Evolutionary conservation across 106 monocot species (phyloP).

Genomic region (Dactylorhiza incarnata): DNA sequence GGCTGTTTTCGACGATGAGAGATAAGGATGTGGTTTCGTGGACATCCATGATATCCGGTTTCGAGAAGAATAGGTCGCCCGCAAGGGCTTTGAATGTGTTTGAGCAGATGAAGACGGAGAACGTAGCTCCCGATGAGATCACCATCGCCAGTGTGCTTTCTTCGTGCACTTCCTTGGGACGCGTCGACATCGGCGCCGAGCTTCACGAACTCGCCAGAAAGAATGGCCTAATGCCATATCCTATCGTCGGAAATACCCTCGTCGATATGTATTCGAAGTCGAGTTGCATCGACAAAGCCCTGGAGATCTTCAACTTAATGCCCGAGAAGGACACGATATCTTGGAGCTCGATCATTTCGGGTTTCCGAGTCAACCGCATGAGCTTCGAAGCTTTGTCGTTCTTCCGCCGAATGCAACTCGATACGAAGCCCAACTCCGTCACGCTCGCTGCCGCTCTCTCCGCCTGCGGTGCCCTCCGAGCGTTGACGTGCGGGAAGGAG

Average conservation of each 20-base stretch:
- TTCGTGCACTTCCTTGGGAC: slow-evolving; percentile 59
- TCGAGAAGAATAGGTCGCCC: slow-evolving; percentile 58
- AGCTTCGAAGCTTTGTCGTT: slow-evolving; percentile 61
- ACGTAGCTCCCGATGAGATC: slow-evolving; percentile 53
- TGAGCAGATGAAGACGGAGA: slow-evolving; percentile 38
- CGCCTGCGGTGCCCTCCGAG: slow-evolving; percentile 61
- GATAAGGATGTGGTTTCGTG: slow-evolving; percentile 72
- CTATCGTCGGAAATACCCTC: slow-evolving; percentile 53
- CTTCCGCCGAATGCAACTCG: slow-evolving; percentile 59
- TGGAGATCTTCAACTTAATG: slow-evolving; percentile 61
- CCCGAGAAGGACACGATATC: slow-evolving; percentile 65
- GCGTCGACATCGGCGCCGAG: slow-evolving; percentile 47
- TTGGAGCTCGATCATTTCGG: slow-evolving; percentile 75
- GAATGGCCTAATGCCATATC: slow-evolving; percentile 34
- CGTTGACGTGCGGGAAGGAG: slow-evolving; percentile 73
- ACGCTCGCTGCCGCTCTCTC: slow-evolving; percentile 59
- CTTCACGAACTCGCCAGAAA: slow-evolving; percentile 60
- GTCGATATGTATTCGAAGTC: slow-evolving; percentile 80
- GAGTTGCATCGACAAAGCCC: slow-evolving; percentile 53
- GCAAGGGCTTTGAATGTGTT: slow-evolving; percentile 55
- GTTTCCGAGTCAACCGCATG: slow-evolving; percentile 52
- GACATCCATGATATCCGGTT: slow-evolving; percentile 93
- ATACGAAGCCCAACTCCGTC: slow-evolving; percentile 53
- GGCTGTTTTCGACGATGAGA: slow-evolving; percentile 39
- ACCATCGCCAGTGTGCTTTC: slow-evolving; percentile 60